Percentiles rank a stretch among this genome's conserved stretches.
Evolutionary conservation across 1,284 basidiomycete genomes (phyloP).

Genomic region (Wallemia hederae): DNA sequence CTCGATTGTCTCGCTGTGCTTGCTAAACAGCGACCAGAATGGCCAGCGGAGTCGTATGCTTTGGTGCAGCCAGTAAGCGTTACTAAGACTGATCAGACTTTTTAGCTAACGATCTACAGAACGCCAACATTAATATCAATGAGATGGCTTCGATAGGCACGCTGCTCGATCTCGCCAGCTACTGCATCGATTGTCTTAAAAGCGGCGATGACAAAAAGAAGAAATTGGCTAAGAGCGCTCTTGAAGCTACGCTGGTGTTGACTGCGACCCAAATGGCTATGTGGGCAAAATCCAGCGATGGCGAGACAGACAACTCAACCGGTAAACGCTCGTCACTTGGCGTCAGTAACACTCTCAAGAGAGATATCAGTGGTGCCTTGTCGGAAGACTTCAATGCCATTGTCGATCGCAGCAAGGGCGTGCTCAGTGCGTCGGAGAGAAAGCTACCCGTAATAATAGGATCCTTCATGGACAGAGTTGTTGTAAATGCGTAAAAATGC

Average conservation of each 20-base stretch:
- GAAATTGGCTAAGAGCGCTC: background rate
- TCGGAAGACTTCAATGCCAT: background rate
- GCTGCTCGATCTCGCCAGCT: background rate
- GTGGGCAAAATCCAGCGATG: background rate
- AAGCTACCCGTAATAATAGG: background rate
- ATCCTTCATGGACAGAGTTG: background rate
- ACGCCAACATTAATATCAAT: background rate
- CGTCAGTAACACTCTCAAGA: background rate
- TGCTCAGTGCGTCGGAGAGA: background rate
- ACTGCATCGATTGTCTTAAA: background rate
- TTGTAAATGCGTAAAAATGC: background rate
- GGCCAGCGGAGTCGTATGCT: background rate
- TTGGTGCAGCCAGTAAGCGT: background rate
- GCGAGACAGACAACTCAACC: background rate
- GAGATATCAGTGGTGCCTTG: background rate
- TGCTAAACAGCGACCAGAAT: background rate
- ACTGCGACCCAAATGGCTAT: background rate
- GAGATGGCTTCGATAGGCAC: background rate
- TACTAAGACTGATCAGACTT: background rate
- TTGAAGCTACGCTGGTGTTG: background rate
- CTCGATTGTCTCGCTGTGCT: background rate
- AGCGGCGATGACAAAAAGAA: background rate
- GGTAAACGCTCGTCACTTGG: background rate
- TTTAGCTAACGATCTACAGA: background rate
- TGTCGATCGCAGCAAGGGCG: background rate